phyloP scores from a whole-genome alignment of 257 asterid genomes.

The Avicennia marina region DNA sequence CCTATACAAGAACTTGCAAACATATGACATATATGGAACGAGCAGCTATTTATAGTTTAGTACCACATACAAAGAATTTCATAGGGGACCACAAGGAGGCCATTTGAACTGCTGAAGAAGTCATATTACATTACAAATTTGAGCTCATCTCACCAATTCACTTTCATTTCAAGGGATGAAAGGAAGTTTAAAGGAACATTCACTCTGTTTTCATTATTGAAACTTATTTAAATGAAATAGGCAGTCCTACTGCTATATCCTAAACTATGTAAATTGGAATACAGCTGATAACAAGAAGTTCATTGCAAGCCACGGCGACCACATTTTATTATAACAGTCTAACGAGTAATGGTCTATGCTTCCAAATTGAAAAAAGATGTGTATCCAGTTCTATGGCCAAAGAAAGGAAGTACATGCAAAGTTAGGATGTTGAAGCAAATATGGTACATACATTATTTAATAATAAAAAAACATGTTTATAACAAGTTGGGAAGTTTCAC shows the following conservation, averaged over 20 bases:
- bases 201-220: background rate
- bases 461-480: no score
- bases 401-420: no score
- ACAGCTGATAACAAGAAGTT: background rate
- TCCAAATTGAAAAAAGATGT: background rate
- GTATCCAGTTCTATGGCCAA: no score
- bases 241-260: background rate
- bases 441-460: no score
- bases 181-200: conserved; percentile 4
- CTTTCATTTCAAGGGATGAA: background rate
- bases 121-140: no score
- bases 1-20: conserved; percentile 11
- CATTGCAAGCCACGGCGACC: background rate
- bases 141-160: background rate
- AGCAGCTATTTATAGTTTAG: no score
- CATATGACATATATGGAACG: background rate
- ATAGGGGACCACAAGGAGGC: background rate
- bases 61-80: conserved; percentile 11
- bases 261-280: no score
- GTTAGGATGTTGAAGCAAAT: no score
- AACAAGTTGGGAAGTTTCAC: no score
- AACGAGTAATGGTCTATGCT: background rate
- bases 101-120: conserved; percentile 3
- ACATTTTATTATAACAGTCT: background rate
- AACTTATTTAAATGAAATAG: background rate